Percentiles rank a stretch among this genome's conserved stretches.
Evolutionary conservation across 116 monocot species (phyloP).

Genomic region (Zostera marina): DNA sequence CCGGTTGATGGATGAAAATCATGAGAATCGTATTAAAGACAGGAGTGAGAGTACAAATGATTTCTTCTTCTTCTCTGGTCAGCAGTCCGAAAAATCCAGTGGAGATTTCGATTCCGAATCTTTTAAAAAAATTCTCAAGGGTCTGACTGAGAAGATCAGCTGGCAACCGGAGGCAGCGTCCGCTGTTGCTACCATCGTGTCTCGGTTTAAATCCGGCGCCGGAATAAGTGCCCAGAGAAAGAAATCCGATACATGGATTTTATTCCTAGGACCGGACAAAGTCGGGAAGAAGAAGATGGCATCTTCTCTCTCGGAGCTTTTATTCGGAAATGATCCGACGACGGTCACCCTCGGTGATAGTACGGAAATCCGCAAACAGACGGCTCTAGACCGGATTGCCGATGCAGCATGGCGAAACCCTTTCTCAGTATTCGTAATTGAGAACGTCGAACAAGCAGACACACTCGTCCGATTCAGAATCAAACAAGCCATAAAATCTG

Average conservation of each 20-base stretch:
- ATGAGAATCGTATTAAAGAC: constrained; percentile 14
- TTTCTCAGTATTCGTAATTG: constrained; percentile 35
- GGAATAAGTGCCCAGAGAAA: constrained; percentile 15
- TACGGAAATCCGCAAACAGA: constrained; percentile 21
- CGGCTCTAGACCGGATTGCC: constrained; percentile 26
- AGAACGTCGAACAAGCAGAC: constrained; percentile 42
- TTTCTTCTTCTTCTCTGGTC: constrained; percentile 12
- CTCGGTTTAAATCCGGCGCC: constrained; percentile 36
- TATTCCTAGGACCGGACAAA: constrained; percentile 59
- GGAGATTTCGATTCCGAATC: constrained; percentile 31
- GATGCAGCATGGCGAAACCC: constrained; percentile 49
- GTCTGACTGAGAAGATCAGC: constrained; percentile 53
- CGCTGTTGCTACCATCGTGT: constrained; percentile 31
- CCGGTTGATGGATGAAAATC: constrained; percentile 5
- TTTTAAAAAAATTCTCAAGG: constrained; percentile 59
- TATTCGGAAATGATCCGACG: constrained; percentile 13
- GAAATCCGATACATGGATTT: constrained; percentile 62
- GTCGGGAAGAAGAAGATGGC: constrained; percentile 76
- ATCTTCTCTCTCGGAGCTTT: constrained; percentile 35
- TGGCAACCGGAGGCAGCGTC: constrained; percentile 87
- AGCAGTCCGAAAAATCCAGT: constrained; percentile 8
- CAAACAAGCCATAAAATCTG: constrained; percentile 37
- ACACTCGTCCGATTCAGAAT: constrained; percentile 20
- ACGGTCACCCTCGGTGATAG: constrained; percentile 17
- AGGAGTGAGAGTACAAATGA: constrained; percentile 13